Evolutionary conservation across 345 rosid genomes (phyloP), one percentile per base, ranked within the genome.

Genomic region (Toxicodendron radicans): DNA sequence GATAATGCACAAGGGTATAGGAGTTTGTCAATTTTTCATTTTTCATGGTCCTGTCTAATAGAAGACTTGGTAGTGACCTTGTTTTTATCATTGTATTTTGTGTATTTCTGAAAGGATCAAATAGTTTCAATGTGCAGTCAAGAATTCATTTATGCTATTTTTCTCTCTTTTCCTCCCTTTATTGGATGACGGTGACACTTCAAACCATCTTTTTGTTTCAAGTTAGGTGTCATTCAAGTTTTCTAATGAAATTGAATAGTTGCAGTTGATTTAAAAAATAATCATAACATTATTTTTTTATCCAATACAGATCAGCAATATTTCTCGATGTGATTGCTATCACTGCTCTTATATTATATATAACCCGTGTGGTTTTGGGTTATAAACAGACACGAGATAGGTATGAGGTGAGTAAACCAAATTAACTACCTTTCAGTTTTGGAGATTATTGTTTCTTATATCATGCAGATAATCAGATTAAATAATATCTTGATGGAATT

Each of bases 361-460:
- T 84, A 68, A 81, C 86, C 65, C 99, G 99, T 4, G 95, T 92
- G 82, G 92, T 82, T 73, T 84, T 95, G 87, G 99, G 97, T 77
- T 95, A 95, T 87, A 92, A 95, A 78, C 99, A 95, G 83, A 95
- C 99, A 57, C 89, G 97, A 94, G 99, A 95, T 69, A 87, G 99
- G 74, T 95, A 95, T 84, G 97, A 95, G 84, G 97, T 91, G 82
- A 91, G 91, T 79, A 17, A 8, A 75, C 68, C 63, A 30, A 21
- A 41, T 70, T 45, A 24, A 67, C 83, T 13, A 5, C 41, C 38
- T 30, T 14, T 38, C 41, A 12, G 27, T 62, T 4, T 32, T 38
- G 27, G 70, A 23, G 30, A 24, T 57, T 46, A 23, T 68, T 48
- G 12, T 58, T 38, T 23, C 58, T 70, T 70, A 6, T 33, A 58